These are phyloP conservation scores for Besnoitia besnoiti DNA, from an alignment of 169 alveolate genomes.

Conservation along the genomic window DNA sequence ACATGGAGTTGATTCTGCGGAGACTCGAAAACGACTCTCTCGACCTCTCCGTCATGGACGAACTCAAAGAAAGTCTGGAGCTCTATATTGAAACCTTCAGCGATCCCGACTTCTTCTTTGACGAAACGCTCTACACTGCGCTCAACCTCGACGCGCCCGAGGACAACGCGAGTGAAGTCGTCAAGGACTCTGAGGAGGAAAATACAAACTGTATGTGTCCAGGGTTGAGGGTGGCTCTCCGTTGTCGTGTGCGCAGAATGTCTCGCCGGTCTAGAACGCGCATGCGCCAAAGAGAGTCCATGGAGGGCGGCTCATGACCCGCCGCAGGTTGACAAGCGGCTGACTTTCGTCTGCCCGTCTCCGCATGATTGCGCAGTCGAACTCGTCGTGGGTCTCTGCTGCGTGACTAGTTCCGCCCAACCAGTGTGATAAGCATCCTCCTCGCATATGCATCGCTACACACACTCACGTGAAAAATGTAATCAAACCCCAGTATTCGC, in stretches of 20 bases:
- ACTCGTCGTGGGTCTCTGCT: no score
- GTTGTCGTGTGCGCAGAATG: not conserved
- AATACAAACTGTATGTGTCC: not conserved
- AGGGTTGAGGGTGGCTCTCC: no score
- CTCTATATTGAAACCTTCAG: not conserved
- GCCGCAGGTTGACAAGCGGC: no score
- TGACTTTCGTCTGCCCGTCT: no score
- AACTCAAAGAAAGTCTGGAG: constrained; percentile 6
- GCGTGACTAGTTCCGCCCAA: no score
- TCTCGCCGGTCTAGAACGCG: not conserved
- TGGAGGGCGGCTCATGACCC: no score
- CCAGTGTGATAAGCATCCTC: no score
- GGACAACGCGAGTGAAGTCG: not conserved
- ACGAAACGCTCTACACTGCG: constrained; percentile 22
- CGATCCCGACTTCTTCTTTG: constrained; percentile 30
- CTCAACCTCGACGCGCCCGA: constrained; percentile 39
- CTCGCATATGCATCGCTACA: no score
- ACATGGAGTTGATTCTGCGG: constrained; percentile 50
- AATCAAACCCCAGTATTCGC: no score
- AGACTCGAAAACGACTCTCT: constrained; percentile 48
- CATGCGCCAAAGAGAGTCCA: no score
- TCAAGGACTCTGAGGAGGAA: constrained; percentile 22
- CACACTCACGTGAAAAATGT: no score
- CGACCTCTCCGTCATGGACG: constrained; percentile 25
- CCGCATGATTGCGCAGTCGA: no score